Evolutionary conservation across 2,329 filamentous ascomycete species (phyloP), one percentile per base, ranked within the genome.

Genomic region (Aplosporella prunicola): DNA sequence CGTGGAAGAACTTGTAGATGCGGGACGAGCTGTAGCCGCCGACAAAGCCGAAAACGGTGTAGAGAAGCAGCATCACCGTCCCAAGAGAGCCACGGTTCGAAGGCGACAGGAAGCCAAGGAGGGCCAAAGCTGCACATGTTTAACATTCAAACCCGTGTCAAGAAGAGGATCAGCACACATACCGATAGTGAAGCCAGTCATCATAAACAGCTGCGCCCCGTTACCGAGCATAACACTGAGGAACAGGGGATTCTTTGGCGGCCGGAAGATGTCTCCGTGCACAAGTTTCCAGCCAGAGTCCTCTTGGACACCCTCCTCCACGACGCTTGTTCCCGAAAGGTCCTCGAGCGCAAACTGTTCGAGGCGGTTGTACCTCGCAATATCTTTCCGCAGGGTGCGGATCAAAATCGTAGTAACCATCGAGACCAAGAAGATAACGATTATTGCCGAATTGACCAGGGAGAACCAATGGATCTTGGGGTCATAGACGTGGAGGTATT

Each of bases 401-500:
- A 93, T 69, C 11, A 98, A 71, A 31, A 96, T 85, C n/a, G 88
- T 93, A 61, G 82, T 81, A 45, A 98, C 91, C 51, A 91, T 94
- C 30, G 87, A 76, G 23, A 89, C 80, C 26, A 96, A 70, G 62
- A 96, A 91, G 32, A 94, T 73, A 34, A 98, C 88, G 44, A 98
- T 93, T 29, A 96, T 79, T 33, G 91, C 84, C 23, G 88, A 95
- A 62, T 94, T 94, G 63, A 96, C 83, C 33, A 98, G 77, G 42
- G 88, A 95, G 67, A 96, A 94, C 91, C 91, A 98, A 61, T 98
- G 91, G 51, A 98, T 96, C 68, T 91, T 93, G 35, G 91, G 88
- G 59, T 96, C 88, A 55, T 88, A 93, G 20, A 98, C 89, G 54
- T 96, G 89, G 23, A 98, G 72, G 57, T 96, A 96, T 63, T 94